phyloP scores from a whole-genome alignment of 352 stramenopile genomes.

The Globisporangium mamillatum region DNA sequence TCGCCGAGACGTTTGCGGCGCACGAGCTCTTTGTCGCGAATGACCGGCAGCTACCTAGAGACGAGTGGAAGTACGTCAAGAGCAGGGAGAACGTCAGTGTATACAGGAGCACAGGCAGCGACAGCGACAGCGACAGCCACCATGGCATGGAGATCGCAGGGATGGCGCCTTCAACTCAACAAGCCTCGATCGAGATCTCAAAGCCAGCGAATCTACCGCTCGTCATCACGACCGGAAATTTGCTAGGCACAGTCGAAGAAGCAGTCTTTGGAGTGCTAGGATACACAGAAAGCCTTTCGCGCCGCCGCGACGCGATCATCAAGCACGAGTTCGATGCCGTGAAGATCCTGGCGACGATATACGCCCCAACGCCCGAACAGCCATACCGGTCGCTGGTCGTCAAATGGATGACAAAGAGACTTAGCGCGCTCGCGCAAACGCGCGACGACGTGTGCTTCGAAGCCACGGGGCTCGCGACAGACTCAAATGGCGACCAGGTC shows the following conservation, averaged over 20 bases:
- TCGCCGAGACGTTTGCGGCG: slow-evolving; percentile 11
- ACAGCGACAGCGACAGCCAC: not conserved
- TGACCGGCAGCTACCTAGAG: slow-evolving; percentile 18
- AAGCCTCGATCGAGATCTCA: not conserved
- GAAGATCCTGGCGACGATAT: slow-evolving; percentile 36
- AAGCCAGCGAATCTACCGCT: slow-evolving; percentile 10
- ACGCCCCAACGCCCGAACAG: slow-evolving; percentile 27
- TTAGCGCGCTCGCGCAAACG: slow-evolving; percentile 34
- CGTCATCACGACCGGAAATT: slow-evolving; percentile 31
- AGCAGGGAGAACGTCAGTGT: slow-evolving; percentile 39
- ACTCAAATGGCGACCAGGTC: slow-evolving; percentile 27
- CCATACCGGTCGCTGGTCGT: slow-evolving; percentile 42
- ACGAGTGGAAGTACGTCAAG: slow-evolving; percentile 37
- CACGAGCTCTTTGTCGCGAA: slow-evolving; percentile 5
- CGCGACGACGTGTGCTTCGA: slow-evolving; percentile 54
- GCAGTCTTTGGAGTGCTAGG: slow-evolving; percentile 37
- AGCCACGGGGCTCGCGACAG: slow-evolving; percentile 33
- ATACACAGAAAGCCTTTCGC: slow-evolving; percentile 32
- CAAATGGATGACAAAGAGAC: slow-evolving; percentile 40
- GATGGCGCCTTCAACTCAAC: not conserved
- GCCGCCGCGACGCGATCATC: slow-evolving; percentile 31
- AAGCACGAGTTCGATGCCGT: slow-evolving; percentile 33
- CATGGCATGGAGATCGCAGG: not conserved
- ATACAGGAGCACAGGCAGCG: slow-evolving; percentile 16
- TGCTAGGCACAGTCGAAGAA: slow-evolving; percentile 43